Conservation (phyloP, 805 yeast species). For the Nakazawaea peltata region DNA sequence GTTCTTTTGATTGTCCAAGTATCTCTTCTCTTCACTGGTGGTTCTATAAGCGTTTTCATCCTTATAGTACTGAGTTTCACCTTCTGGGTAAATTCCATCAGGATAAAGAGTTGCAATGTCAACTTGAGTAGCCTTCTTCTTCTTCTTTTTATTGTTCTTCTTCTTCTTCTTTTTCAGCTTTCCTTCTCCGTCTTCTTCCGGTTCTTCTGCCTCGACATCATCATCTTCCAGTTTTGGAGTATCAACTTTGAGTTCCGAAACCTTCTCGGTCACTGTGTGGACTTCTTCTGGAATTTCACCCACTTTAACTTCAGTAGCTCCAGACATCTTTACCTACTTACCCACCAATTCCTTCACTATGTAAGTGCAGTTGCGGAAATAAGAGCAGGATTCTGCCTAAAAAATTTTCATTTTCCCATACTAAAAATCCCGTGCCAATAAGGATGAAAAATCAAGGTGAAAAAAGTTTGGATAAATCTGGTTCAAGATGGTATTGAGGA, state of each 20-base stretch:
- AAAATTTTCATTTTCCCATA: too few relatives aligned
- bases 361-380: too few relatives aligned
- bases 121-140: slow-evolving; percentile 44
- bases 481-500: too few relatives aligned
- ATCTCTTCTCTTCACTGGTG: slow-evolving; percentile 81
- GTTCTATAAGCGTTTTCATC: slow-evolving; percentile 65
- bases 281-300: too few relatives aligned
- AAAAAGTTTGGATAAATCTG: too few relatives aligned
- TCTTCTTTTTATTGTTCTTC: slow-evolving; percentile 50
- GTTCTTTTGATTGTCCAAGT: slow-evolving; percentile 57
- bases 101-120: slow-evolving; percentile 65
- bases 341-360: too few relatives aligned
- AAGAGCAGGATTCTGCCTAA: too few relatives aligned
- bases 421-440: too few relatives aligned
- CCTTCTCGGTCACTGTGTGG: background rate
- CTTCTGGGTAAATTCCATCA: slow-evolving; percentile 73
- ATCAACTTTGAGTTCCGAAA: background rate
- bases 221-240: slow-evolving; percentile 3
- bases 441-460: too few relatives aligned
- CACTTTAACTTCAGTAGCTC: too few relatives aligned
- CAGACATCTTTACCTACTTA: too few relatives aligned
- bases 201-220: slow-evolving; percentile 18
- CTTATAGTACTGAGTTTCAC: slow-evolving; percentile 77
- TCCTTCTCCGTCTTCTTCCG: slow-evolving; percentile 19
- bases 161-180: slow-evolving; percentile 41